Conservation (phyloP, 2,329 filamentous ascomycete genomes). For the Fusarium algeriense region DNA sequence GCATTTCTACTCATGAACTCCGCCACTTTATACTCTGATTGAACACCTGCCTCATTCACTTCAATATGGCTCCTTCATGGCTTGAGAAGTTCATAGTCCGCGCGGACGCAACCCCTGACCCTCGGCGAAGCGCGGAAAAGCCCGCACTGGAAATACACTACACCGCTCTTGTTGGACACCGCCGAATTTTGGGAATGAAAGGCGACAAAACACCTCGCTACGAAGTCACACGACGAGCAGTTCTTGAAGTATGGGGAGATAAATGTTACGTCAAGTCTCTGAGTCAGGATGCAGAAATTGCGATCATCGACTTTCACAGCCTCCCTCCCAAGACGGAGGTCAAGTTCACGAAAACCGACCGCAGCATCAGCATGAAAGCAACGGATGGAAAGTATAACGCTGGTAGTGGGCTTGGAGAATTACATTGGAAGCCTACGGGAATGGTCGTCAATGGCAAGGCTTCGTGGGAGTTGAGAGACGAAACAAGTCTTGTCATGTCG, state of each 20-base stretch:
- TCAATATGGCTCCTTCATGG: conserved; percentile 2
- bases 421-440: not conserved
- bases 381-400: not conserved
- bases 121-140: not conserved
- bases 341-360: not conserved
- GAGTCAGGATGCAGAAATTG: not conserved
- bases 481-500: not conserved
- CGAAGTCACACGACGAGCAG: not conserved
- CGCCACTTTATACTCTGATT: not conserved
- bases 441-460: not conserved
- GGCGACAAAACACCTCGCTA: not conserved
- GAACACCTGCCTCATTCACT: not conserved
- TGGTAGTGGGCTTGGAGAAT: not conserved
- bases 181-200: not conserved
- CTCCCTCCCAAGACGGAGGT: not conserved
- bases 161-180: conserved; percentile 1
- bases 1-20: too few species aligned
- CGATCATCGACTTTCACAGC: not conserved
- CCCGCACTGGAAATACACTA: not conserved
- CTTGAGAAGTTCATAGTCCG: conserved; percentile 6
- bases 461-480: not conserved
- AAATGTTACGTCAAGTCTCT: conserved; percentile 5
- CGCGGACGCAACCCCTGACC: not conserved
- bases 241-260: not conserved
- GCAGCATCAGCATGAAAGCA: not conserved